Percentiles rank a stretch among this genome's conserved stretches.
phyloP scores from a whole-genome alignment of 1,139 yeast genomes.

The Yamadazyma buinensis region DNA sequence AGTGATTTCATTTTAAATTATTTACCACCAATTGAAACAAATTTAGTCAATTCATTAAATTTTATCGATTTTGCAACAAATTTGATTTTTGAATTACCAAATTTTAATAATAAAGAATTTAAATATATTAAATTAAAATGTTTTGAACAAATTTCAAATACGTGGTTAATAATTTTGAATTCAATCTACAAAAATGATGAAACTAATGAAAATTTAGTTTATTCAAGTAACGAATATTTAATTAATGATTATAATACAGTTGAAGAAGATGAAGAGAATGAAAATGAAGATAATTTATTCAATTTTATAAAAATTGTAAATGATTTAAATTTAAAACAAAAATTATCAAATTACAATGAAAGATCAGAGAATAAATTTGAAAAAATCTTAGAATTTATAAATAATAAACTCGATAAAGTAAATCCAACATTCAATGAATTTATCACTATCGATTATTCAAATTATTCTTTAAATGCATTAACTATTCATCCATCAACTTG shows the following conservation, averaged over 20 bases:
- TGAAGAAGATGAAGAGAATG: constrained; percentile 8
- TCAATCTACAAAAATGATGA: constrained; percentile 24
- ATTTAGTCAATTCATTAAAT: constrained; percentile 53
- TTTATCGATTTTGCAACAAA: constrained; percentile 67
- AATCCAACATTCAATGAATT: constrained; percentile 31
- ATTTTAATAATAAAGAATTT: constrained; percentile 65
- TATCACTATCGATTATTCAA: constrained; percentile 47
- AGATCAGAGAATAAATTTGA: constrained; percentile 48
- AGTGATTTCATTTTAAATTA: constrained; percentile 77
- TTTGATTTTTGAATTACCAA: constrained; percentile 66
- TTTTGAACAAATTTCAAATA: constrained; percentile 73
- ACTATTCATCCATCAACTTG: constrained; percentile 14
- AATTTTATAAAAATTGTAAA: constrained; percentile 29
- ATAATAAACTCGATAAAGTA: constrained; percentile 9
- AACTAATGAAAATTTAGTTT: background rate
- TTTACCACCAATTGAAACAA: constrained; percentile 72
- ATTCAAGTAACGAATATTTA: constrained; percentile 1
- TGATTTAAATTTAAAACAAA: constrained; percentile 36
- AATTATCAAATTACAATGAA: constrained; percentile 58
- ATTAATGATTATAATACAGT: constrained; percentile 8
- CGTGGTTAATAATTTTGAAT: constrained; percentile 65
- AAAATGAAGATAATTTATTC: constrained; percentile 20
- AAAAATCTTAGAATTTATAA: constrained; percentile 45
- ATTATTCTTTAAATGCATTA: constrained; percentile 31
- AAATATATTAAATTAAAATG: constrained; percentile 72